Conservation (phyloP, 352 stramenopile genomes). For the Phytophthora aleatoria region DNA sequence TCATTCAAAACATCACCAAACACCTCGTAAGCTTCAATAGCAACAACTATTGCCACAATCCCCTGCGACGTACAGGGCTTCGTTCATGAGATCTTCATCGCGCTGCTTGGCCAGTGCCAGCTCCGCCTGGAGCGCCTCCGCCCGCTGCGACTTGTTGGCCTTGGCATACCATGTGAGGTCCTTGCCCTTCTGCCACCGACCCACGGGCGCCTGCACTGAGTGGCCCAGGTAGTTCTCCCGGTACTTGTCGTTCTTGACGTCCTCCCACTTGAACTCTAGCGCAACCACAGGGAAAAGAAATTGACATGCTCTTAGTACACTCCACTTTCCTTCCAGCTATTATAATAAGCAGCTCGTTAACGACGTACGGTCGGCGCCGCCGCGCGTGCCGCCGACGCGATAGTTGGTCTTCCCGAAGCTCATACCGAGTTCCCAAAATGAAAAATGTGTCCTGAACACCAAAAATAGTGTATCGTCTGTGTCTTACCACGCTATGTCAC, state of each 20-base stretch:
- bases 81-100: constrained; percentile 91
- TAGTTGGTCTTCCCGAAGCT: constrained; percentile 90
- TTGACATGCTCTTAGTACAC: not conserved
- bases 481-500: not conserved
- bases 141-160: constrained; percentile 56
- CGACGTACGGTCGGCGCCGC: constrained; percentile 84
- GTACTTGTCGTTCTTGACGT: constrained; percentile 94
- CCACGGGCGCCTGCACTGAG: constrained; percentile 87
- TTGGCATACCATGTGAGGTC: constrained; percentile 93
- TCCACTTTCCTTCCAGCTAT: not conserved
- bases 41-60: not conserved
- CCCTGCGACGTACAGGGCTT: constrained; percentile 68
- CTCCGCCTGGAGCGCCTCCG: constrained; percentile 62
- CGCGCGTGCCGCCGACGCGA: constrained; percentile 83
- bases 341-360: not conserved
- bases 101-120: constrained; percentile 74
- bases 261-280: constrained; percentile 93
- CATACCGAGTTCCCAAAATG: constrained; percentile 41
- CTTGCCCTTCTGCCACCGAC: constrained; percentile 89
- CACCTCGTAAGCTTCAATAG: constrained; percentile 7
- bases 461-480: constrained; percentile 7
- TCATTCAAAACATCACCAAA: constrained; percentile 2
- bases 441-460: constrained; percentile 9
- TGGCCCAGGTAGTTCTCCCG: constrained; percentile 92
- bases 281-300: constrained; percentile 1